Evolutionary conservation across 108 stramenopile genomes (phyloP).

Genomic region (Hondaea fermentalgiana): DNA sequence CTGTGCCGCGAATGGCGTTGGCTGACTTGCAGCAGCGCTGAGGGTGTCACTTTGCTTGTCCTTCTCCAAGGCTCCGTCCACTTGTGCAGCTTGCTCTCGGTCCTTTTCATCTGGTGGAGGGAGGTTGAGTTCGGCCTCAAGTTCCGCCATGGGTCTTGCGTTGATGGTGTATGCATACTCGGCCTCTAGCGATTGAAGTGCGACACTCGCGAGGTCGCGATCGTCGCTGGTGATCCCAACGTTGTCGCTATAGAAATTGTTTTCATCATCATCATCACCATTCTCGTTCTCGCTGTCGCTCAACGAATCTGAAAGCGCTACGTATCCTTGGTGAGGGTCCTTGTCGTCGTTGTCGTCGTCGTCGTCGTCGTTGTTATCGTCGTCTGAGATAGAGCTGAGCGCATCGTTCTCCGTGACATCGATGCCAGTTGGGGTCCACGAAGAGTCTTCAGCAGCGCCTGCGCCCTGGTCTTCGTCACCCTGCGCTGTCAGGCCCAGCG

Average conservation of each 20-base stretch:
- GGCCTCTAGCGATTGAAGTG: neutral
- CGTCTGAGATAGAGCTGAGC: no score
- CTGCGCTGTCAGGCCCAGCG: no score
- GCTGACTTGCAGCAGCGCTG: neutral
- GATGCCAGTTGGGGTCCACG: no score
- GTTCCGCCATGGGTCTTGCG: neutral
- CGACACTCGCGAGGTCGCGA: neutral
- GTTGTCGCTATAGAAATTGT: neutral
- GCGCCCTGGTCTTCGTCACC: no score
- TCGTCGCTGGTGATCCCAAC: neutral
- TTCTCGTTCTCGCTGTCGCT: neutral
- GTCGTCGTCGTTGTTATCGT: no score
- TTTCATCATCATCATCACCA: neutral
- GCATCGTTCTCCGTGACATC: no score
- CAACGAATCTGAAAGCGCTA: neutral
- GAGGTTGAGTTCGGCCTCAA: neutral
- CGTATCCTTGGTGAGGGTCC: neutral
- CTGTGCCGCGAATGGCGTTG: neutral
- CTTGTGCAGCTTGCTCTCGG: neutral
- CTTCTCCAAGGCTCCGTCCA: neutral
- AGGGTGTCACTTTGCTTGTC: neutral
- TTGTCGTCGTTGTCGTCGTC: no score
- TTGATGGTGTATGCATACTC: neutral
- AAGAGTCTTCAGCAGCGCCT: neutral
- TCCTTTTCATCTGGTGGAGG: neutral